Conservation (phyloP, 148 eudicot genomes). For the Silene latifolia region DNA sequence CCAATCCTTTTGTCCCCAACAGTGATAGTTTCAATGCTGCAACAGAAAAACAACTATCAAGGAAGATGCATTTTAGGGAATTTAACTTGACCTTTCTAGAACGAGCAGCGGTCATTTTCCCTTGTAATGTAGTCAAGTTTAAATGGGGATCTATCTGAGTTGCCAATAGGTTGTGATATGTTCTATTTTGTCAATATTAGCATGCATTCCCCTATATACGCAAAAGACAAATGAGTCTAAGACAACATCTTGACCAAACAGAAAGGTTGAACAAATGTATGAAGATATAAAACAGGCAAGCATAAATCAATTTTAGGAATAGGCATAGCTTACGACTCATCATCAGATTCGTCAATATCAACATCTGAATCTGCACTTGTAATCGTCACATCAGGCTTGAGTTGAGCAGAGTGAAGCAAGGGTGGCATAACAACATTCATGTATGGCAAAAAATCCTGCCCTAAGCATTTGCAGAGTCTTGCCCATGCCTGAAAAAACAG, state of each 20-base stretch:
- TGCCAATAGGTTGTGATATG: neutral
- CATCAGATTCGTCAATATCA: conserved; percentile 46
- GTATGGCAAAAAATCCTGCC: conserved; percentile 47
- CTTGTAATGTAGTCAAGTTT: neutral
- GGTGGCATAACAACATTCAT: conserved; percentile 49
- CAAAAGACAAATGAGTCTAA: neutral
- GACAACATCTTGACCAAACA: neutral
- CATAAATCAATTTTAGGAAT: neutral
- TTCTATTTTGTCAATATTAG: neutral
- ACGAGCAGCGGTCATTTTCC: neutral
- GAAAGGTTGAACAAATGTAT: neutral
- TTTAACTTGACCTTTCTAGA: neutral
- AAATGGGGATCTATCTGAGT: neutral
- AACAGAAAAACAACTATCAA: conserved; percentile 2
- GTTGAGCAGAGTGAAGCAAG: conserved; percentile 48
- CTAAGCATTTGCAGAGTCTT: conserved; percentile 49
- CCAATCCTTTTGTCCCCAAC: conserved; percentile 44
- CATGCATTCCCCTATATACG: neutral
- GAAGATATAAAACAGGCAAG: neutral
- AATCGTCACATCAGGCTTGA: conserved; percentile 43
- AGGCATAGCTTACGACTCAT: conserved; percentile 33
- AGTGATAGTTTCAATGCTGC: conserved; percentile 43
- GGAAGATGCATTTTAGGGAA: neutral
- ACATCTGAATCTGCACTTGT: conserved; percentile 38
- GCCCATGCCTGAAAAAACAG: conserved; percentile 41